A percentile compares a stretch with the other conserved stretches of the same genome.
These are phyloP conservation scores for Fusarium armeniacum DNA, from an alignment of 2,329 filamentous ascomycete species.

Conservation along the genomic window DNA sequence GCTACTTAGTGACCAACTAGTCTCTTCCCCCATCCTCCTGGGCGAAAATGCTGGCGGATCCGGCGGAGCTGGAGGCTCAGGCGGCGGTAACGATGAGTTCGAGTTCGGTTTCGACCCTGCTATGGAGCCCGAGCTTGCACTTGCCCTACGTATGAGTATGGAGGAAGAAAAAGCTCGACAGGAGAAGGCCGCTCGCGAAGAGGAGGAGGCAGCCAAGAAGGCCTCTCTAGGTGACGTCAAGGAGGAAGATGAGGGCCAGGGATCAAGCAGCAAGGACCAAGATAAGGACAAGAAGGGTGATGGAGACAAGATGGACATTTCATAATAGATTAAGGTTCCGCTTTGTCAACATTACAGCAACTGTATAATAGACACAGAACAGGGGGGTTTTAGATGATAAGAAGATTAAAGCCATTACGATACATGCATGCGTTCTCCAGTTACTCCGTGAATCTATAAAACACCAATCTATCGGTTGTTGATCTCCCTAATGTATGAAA, in stretches of 20 bases:
- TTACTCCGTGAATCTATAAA: slow-evolving; percentile 32
- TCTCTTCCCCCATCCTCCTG: slow-evolving; percentile 89
- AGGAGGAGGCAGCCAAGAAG: slow-evolving; percentile 80
- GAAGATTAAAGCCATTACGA: slow-evolving; percentile 48
- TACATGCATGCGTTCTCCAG: slow-evolving; percentile 30
- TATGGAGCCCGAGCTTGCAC: slow-evolving; percentile 91
- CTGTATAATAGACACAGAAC: slow-evolving; percentile 53
- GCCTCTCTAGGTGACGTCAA: slow-evolving; percentile 84
- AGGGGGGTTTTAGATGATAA: slow-evolving; percentile 47
- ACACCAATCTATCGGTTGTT: slow-evolving; percentile 65
- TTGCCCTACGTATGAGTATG: slow-evolving; percentile 96
- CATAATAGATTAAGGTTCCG: slow-evolving; percentile 59
- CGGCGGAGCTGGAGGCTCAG: slow-evolving; percentile 69
- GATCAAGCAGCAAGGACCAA: slow-evolving; percentile 77
- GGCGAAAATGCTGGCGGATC: slow-evolving; percentile 77
- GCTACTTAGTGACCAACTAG: slow-evolving; percentile 91
- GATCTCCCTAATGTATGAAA: slow-evolving; percentile 82
- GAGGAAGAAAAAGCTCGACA: slow-evolving; percentile 97
- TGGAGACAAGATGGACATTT: slow-evolving; percentile 87
- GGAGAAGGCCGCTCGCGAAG: slow-evolving; percentile 85
- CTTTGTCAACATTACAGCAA: slow-evolving; percentile 52
- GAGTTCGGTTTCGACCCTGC: slow-evolving; percentile 89
- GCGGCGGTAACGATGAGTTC: slow-evolving; percentile 74
- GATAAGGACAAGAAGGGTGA: slow-evolving; percentile 79
- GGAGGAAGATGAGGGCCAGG: slow-evolving; percentile 75